Base-by-base conservation (phyloP, 2,329 filamentous ascomycete species). In the Colletotrichum truncatum region DNA sequence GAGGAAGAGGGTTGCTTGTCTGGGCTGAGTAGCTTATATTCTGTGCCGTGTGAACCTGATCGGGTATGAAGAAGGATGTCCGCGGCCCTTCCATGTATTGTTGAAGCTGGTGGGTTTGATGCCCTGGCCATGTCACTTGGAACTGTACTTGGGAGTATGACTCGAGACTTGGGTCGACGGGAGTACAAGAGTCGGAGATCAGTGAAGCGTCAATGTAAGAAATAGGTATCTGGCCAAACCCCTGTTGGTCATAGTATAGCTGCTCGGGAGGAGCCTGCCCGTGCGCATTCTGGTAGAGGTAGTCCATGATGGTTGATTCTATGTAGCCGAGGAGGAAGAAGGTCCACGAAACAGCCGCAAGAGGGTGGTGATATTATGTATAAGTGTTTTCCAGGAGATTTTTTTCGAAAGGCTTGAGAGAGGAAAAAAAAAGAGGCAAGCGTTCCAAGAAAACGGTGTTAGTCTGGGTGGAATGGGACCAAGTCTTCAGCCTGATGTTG, bases 1-100 rank as follows among this genome's bases (percentile, higher is more conserved):
- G 54, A 60, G 63, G 32, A 59, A 72, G 41, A 67, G 69, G 23
- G 70, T 67, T 52, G 68, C 61, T 43, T 11, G 16, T 25, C 30
- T 57, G 48, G 38, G 48, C 16, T 43, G 62, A 34, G 14, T 34
- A 39, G 21, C 36, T 48, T 23, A 60, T 14, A 23, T 43, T 16
- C 14, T 59, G 59, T 11, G 59, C 9, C 28, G 55, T 45, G 10
- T 65, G 67, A 6, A 54, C 30, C 23, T 67, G 49, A 3, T 49
- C 51, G 26, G 57, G 43, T 14, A 64, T 41, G 53, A 65, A 62
- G 48, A 64, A 64, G n/a, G 70, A 53, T 12, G 64, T 46, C 12
- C 64, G 57, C n/a, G 67, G 58, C 6, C 58, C 65, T 16, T 62
- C 30, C 4, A 54, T 30, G 18, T 53, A 65, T 25, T 68, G 67